Base-by-base conservation (phyloP, 2,329 filamentous ascomycete genomes). In the Cryphonectria japonica region DNA sequence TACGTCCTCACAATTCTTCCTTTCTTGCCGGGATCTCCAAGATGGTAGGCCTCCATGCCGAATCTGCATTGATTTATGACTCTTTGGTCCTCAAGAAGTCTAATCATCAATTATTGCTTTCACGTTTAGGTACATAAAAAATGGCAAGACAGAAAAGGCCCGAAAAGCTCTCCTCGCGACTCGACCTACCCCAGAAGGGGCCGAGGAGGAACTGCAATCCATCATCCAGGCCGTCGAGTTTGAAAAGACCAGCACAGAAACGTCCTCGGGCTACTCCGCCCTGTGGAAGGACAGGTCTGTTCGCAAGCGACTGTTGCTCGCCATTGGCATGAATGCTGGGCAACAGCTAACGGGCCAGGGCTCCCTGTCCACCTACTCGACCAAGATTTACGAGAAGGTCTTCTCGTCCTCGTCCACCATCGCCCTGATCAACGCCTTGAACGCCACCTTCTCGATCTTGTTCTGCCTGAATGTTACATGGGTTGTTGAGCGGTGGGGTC, bases 321-420 rank as follows among this genome's bases (percentile, higher is more conserved):
- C 90, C 32, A 85, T 91, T 74, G 80, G 92, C 67, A 81, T 93
- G 80, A 93, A 93, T 76, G 85, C 90, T 62, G 91, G 91, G 52
- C 91, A 92, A 78, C 91, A 93, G 78, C 85, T 93, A 50, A 91
- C 90, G 4, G 91, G 91, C n/a, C 91, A 93, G 79, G 91, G 91
- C 73, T 91, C 90, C 1, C 84, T 93, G 74, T 93, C 92, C 84
- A 86, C 87, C 3, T 93, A 93, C 83, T 91, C 87, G 19, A 92
- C 90, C n/a, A 87, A 88, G 75, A 91, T 93, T 76, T 93, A 93
- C 83, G 87, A 91, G 81, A 90, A 91, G 77, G 87, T 93, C 32
- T 93, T 91, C 83, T 84, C 82, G 34, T 84, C 80, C 67, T 81
- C 81, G 69, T 82, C 86, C 65, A 88, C 86, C 34, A 92, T 93